Evolutionary conservation across 805 yeast genomes (phyloP).

Genomic region (Isabelozyma heimii): DNA sequence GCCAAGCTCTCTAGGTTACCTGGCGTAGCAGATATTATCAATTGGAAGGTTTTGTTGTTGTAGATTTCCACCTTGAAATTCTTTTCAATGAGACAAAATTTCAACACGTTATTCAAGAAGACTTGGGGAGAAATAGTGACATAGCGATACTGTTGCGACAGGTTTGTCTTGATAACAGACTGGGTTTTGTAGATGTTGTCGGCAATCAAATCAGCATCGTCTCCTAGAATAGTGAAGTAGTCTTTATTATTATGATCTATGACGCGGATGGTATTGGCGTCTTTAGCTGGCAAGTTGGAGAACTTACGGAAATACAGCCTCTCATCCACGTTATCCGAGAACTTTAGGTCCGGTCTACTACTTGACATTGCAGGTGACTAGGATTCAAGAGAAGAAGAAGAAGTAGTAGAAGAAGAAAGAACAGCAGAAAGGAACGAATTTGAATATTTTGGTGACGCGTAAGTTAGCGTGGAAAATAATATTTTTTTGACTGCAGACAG

Average conservation of each 20-base stretch:
- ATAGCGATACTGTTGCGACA: slow-evolving; percentile 45
- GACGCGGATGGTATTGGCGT: slow-evolving; percentile 57
- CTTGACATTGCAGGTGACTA: slow-evolving; percentile 26
- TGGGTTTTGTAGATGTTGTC: slow-evolving; percentile 80
- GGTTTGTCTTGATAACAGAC: slow-evolving; percentile 68
- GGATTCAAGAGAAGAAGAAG: neutral
- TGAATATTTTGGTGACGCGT: no score
- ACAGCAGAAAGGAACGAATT: no score
- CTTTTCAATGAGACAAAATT: slow-evolving; percentile 62
- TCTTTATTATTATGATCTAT: slow-evolving; percentile 71
- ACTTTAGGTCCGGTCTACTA: slow-evolving; percentile 42
- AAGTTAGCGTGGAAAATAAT: no score
- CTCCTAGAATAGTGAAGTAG: slow-evolving; percentile 69
- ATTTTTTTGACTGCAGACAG: no score
- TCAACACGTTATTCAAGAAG: slow-evolving; percentile 57
- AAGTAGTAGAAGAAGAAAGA: neutral
- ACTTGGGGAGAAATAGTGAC: slow-evolving; percentile 79
- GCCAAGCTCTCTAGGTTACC: slow-evolving; percentile 70
- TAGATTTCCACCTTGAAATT: slow-evolving; percentile 82
- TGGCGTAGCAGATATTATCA: slow-evolving; percentile 70
- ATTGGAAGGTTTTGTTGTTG: slow-evolving; percentile 57
- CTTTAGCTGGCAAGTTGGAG: slow-evolving; percentile 47
- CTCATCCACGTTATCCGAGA: slow-evolving; percentile 39
- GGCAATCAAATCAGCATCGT: slow-evolving; percentile 81
- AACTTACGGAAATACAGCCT: slow-evolving; percentile 44